Evolutionary conservation across 306 rosid species (phyloP).

Genomic region (Quercus gilva): DNA sequence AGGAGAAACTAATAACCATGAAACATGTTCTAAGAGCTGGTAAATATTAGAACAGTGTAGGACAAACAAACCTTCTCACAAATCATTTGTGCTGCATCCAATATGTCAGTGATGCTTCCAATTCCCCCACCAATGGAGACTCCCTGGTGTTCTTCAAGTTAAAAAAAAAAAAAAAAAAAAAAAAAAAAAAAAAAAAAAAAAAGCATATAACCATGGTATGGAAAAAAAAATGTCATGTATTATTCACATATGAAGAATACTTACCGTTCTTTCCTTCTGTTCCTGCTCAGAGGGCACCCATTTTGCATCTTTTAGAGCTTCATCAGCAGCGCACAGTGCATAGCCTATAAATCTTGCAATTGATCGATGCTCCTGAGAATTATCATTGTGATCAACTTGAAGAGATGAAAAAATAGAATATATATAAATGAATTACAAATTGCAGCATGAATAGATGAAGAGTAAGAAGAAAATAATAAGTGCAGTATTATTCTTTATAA

Average conservation of each 20-base stretch:
- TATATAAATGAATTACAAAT: background rate
- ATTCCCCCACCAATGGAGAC: slow-evolving; percentile 94
- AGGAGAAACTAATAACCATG: slow-evolving; percentile 1
- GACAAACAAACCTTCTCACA: slow-evolving; percentile 69
- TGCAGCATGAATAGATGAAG: background rate
- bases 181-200: no score
- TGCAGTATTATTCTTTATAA: background rate
- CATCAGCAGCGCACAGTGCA: slow-evolving; percentile 94
- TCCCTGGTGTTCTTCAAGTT: slow-evolving; percentile 55
- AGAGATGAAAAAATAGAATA: background rate
- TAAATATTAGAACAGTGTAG: background rate
- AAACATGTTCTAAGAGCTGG: slow-evolving; percentile 6
- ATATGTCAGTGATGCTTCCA: slow-evolving; percentile 81
- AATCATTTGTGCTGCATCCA: slow-evolving; percentile 83
- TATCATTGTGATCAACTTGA: background rate
- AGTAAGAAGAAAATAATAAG: background rate
- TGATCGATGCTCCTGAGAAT: slow-evolving; percentile 69
- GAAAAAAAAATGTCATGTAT: slow-evolving; percentile 4
- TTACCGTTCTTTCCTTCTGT: slow-evolving; percentile 80
- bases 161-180: no score
- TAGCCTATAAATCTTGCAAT: slow-evolving; percentile 87
- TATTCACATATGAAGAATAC: slow-evolving; percentile 20
- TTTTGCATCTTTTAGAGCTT: slow-evolving; percentile 86
- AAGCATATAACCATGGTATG: slow-evolving; percentile 13
- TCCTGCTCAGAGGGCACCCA: slow-evolving; percentile 79